phyloP scores from a whole-genome alignment of 257 asterid species.

The Capsicum baccatum region DNA sequence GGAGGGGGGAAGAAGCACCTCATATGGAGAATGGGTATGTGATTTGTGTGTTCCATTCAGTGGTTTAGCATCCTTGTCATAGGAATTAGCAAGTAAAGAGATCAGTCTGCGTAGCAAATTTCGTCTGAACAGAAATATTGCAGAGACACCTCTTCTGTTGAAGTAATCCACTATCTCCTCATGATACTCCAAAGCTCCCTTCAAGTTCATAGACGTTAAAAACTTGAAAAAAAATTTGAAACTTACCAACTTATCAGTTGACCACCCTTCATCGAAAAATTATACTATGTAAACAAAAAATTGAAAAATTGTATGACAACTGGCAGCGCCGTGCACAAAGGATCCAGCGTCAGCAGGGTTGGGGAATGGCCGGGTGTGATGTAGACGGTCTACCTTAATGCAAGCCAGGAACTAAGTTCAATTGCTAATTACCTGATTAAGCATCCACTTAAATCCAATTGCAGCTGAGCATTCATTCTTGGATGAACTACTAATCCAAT shows the following conservation, averaged over 20 bases:
- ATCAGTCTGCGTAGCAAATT: constrained; percentile 73
- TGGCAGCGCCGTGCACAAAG: too few species aligned
- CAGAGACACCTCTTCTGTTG: constrained; percentile 59
- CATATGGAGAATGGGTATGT: constrained; percentile 77
- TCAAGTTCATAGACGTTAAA: constrained; percentile 17
- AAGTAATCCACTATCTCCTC: constrained; percentile 69
- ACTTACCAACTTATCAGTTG: too few species aligned
- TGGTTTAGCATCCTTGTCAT: constrained; percentile 67
- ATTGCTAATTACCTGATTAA: constrained; percentile 66
- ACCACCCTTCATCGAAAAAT: too few species aligned
- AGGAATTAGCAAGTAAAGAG: constrained; percentile 69
- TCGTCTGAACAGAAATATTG: constrained; percentile 75
- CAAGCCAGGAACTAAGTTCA: background rate
- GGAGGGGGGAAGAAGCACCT: constrained; percentile 45
- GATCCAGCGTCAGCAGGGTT: too few species aligned
- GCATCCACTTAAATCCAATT: constrained; percentile 95
- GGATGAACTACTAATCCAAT: constrained; percentile 71
- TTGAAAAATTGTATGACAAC: too few species aligned
- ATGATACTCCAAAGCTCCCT: constrained; percentile 71
- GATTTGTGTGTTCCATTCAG: constrained; percentile 88
- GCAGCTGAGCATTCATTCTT: constrained; percentile 88
- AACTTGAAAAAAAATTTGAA: background rate
- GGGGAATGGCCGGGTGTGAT: too few species aligned
- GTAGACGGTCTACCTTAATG: too few species aligned
- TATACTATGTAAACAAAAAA: too few species aligned